Percentiles rank a stretch among this genome's conserved stretches.
phyloP scores from a whole-genome alignment of 2,329 filamentous ascomycete species.

The Diaporthe citri region DNA sequence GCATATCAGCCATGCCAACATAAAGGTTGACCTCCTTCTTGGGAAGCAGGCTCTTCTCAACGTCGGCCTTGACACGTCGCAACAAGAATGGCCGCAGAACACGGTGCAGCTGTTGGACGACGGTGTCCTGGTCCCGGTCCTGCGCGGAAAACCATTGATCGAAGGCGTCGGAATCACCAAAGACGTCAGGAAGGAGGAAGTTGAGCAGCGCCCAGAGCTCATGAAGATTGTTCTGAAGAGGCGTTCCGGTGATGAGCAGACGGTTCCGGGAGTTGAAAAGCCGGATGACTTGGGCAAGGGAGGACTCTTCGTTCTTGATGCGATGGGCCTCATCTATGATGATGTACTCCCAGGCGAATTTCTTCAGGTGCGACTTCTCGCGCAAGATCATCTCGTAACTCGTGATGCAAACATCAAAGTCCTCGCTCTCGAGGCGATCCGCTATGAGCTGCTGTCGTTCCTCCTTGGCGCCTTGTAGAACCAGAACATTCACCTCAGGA shows the following conservation, averaged over 20 bases:
- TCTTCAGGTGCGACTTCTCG: slow-evolving; percentile 94
- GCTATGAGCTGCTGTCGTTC: slow-evolving; percentile 90
- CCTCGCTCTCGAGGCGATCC: slow-evolving; percentile 84
- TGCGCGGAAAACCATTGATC: slow-evolving; percentile 98
- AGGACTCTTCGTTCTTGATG: slow-evolving; percentile 99
- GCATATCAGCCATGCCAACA: slow-evolving; percentile 99
- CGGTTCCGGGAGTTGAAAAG: slow-evolving; percentile 96
- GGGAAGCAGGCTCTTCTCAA: slow-evolving; percentile 95
- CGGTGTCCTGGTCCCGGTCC: slow-evolving; percentile 90
- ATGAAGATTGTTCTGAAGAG: slow-evolving; percentile 97
- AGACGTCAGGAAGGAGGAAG: slow-evolving; percentile 97
- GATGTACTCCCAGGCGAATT: slow-evolving; percentile 99
- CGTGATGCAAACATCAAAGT: slow-evolving; percentile 98
- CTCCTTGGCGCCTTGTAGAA: slow-evolving; percentile 95
- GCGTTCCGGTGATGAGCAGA: slow-evolving; percentile 94
- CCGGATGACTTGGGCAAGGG: slow-evolving; percentile 94
- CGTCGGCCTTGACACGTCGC: slow-evolving; percentile 95
- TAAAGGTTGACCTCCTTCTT: slow-evolving; percentile 99
- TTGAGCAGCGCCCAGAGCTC: slow-evolving; percentile 98
- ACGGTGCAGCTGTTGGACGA: slow-evolving; percentile 94
- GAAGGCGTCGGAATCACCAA: slow-evolving; percentile 95
- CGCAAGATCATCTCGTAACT: slow-evolving; percentile 99
- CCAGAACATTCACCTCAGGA: slow-evolving; percentile 92
- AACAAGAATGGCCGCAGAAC: slow-evolving; percentile 94
- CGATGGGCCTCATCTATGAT: slow-evolving; percentile 98